Evolutionary conservation across 2,329 filamentous ascomycete genomes (phyloP).

Genomic region (Talaromyces sp.): DNA sequence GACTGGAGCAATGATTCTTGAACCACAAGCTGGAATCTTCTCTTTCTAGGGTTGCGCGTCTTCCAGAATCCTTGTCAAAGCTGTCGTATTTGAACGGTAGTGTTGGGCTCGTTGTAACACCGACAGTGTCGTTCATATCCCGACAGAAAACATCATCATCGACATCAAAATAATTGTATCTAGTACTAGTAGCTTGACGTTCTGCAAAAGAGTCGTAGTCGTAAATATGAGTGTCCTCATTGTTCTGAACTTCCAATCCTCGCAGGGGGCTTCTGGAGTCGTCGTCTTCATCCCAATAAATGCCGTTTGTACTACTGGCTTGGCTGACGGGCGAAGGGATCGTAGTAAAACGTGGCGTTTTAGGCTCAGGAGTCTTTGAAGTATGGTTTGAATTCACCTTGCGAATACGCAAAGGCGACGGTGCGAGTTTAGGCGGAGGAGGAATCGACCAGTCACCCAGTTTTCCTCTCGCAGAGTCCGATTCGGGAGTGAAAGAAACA

Average conservation of each 20-base stretch:
- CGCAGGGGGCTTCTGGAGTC: neutral
- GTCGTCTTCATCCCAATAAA: neutral
- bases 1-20: constrained; percentile 4
- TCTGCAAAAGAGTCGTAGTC: neutral
- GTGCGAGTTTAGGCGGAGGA: constrained; percentile 1
- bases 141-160: neutral
- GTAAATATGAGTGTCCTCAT: neutral
- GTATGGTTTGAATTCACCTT: neutral
- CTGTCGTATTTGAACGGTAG: neutral
- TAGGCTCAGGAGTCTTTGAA: too few species aligned
- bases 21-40: neutral
- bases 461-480: neutral
- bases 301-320: neutral
- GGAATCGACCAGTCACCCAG: neutral
- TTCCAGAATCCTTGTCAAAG: neutral
- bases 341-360: neutral
- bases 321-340: neutral
- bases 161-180: neutral
- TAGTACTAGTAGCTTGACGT: neutral
- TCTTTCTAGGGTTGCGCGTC: neutral
- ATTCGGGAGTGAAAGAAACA: neutral
- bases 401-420: constrained; percentile 11
- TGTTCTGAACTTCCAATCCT: neutral
- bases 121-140: neutral
- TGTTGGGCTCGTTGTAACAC: neutral